Evolutionary conservation across 305 asterid genomes (phyloP), one percentile per base, ranked within the genome.

Genomic region (Fraxinus xanthoxyloides): DNA sequence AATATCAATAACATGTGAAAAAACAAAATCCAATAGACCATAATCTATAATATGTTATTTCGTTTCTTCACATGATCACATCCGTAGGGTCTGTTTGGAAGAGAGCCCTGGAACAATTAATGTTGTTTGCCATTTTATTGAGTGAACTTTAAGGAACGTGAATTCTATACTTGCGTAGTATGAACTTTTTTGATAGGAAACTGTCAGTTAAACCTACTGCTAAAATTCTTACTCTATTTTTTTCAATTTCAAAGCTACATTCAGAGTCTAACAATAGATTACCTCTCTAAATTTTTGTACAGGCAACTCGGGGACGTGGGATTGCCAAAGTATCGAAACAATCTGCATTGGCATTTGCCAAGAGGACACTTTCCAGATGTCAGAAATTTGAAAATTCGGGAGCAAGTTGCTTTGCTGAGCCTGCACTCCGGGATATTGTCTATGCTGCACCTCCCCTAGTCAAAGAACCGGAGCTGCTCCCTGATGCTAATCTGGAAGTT

Each of bases 241-340:
- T 73, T 38, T 72, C 79, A 70, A 76, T 51, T 76, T 48, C 51
- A 2, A 61, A 80, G 77, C 46, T 79, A 35, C 72, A 38, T 72
- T 77, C 77, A 40, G 78, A 76, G 80, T 75, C 83, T 77, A 77
- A 82, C 74, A 23, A 43, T 59, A 59, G 76, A 70, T 79, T 48
- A 59, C 65, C 26, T 77, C 32, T 79, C 67, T 86, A 86, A 17
- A 80, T 84, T 85, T 76, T 83, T 80, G 87, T 76, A 84, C 94
- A 97, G 99, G 97, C 98, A 77, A 97, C 98, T 85, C 92, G 91
- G 82, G 92, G 93, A 88, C 88, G 80, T 72, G 98, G 99, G 85
- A 88, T 93, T 83, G 79, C 94, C 21, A 93, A 89, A 92, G 94
- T 97, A 81, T 84, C 97, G 6, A 95, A 86, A 78, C 98, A 87